Conservation (phyloP, 148 eudicot species). For the Rhododendron griersonianum region DNA sequence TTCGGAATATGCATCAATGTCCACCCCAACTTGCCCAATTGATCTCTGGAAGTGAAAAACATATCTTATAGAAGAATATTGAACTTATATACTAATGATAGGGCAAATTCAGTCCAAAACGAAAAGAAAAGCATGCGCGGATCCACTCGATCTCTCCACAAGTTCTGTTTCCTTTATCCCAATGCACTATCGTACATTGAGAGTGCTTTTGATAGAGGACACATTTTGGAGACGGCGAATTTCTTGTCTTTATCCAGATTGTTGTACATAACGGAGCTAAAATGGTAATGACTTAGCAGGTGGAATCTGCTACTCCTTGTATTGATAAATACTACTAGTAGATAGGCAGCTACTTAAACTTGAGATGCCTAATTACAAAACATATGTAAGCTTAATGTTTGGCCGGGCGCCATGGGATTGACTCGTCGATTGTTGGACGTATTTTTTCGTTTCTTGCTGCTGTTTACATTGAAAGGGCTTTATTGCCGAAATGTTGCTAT, state of each 20-base stretch:
- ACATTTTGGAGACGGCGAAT: not conserved
- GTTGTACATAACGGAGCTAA: constrained; percentile 40
- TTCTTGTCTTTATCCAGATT: constrained; percentile 21
- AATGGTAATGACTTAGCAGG: constrained; percentile 18
- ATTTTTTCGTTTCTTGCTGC: constrained; percentile 17
- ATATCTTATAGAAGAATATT: not conserved
- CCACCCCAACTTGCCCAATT: constrained; percentile 49
- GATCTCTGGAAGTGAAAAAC: constrained; percentile 58
- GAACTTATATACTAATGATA: constrained; percentile 2
- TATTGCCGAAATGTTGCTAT: constrained; percentile 4
- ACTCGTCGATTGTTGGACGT: constrained; percentile 19
- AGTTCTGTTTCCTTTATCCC: not conserved
- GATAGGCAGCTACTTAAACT: constrained; percentile 13
- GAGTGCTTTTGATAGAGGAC: not conserved
- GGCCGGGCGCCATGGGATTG: constrained; percentile 21
- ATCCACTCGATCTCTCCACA: not conserved
- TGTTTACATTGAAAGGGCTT: constrained; percentile 11
- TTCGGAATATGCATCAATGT: constrained; percentile 42
- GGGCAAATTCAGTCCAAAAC: not conserved
- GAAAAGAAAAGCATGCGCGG: not conserved
- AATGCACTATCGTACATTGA: not conserved
- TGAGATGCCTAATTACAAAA: constrained; percentile 1
- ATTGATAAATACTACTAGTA: not conserved
- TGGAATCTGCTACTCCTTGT: not conserved
- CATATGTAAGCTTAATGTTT: constrained; percentile 1